Percentiles rank a stretch among this genome's conserved stretches.
Evolutionary conservation across 1,284 basidiomycete genomes (phyloP).

Genomic region (Coriolopsis trogii): DNA sequence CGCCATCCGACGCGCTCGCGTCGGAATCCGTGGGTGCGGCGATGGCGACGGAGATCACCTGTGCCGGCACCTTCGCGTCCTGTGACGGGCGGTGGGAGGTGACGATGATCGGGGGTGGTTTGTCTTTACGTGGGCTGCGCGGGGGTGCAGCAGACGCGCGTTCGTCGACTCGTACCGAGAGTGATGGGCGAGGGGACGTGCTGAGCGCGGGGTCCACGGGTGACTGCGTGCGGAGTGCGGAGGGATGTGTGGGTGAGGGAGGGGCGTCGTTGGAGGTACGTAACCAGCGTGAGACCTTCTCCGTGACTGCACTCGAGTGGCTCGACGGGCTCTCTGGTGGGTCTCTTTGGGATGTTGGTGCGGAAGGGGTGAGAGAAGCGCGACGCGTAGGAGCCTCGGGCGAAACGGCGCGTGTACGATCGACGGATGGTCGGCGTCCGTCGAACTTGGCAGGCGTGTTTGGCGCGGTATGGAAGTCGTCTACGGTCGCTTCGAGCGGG

Average conservation of each 20-base stretch:
- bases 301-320: conserved; percentile 19
- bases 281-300: conserved; percentile 24
- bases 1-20: conserved; percentile 12
- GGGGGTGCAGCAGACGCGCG: conserved; percentile 1
- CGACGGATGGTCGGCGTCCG: not conserved
- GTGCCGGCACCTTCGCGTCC: conserved; percentile 3
- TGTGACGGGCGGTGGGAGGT: conserved; percentile 16
- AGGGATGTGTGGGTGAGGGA: conserved; percentile 3
- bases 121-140: conserved; percentile 21
- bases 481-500: conserved; percentile 5
- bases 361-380: not conserved
- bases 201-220: not conserved
- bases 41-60: conserved; percentile 3
- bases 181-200: not conserved
- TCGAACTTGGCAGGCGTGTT: not conserved
- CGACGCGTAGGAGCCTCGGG: not conserved
- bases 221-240: not conserved
- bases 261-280: conserved; percentile 17
- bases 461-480: conserved; percentile 15
- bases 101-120: conserved; percentile 25
- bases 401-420: not conserved
- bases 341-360: not conserved
- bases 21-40: conserved; percentile 11
- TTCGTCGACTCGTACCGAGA: conserved; percentile 1
- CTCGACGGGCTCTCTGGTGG: conserved; percentile 10